Percentiles rank a stretch among this genome's conserved stretches.
Evolutionary conservation across 2,329 filamentous ascomycete genomes (phyloP).

Genomic region (Arthroderma sp.): DNA sequence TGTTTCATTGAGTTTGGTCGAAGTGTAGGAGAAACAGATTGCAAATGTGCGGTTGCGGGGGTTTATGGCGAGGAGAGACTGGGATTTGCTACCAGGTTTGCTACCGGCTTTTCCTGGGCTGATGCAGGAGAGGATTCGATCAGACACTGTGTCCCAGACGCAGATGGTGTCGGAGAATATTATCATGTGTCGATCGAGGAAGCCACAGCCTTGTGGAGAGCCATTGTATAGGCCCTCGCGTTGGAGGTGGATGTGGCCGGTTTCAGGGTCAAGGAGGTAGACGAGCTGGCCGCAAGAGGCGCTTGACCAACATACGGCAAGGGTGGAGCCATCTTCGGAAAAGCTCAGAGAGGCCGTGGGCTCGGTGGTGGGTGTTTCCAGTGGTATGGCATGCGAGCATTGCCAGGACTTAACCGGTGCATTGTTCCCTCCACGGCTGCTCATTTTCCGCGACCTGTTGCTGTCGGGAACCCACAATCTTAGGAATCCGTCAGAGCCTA

Average conservation of each 20-base stretch:
- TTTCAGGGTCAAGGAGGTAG: conserved; percentile 63
- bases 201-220: conserved; percentile 53
- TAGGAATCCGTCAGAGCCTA: conserved; percentile 67
- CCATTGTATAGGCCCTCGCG: conserved; percentile 57
- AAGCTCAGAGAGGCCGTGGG: conserved; percentile 58
- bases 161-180: conserved; percentile 60
- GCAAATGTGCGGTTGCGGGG: conserved; percentile 53
- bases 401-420: conserved; percentile 61
- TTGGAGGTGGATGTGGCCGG: conserved; percentile 53
- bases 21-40: conserved; percentile 41
- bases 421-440: conserved; percentile 50
- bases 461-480: conserved; percentile 70
- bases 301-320: conserved; percentile 49
- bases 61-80: conserved; percentile 54
- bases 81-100: conserved; percentile 7
- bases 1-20: conserved; percentile 17
- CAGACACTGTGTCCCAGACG: conserved; percentile 74
- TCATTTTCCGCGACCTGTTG: conserved; percentile 16
- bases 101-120: conserved; percentile 8
- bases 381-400: conserved; percentile 46
- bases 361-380: conserved; percentile 30
- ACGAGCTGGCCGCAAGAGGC: conserved; percentile 48
- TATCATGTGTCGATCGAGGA: conserved; percentile 63
- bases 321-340: conserved; percentile 70
- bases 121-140: conserved; percentile 56